A percentile compares a stretch with the other conserved stretches of the same genome.
phyloP scores from a whole-genome alignment of 768 basidiomycete species.

The Naganishia kalamii region DNA sequence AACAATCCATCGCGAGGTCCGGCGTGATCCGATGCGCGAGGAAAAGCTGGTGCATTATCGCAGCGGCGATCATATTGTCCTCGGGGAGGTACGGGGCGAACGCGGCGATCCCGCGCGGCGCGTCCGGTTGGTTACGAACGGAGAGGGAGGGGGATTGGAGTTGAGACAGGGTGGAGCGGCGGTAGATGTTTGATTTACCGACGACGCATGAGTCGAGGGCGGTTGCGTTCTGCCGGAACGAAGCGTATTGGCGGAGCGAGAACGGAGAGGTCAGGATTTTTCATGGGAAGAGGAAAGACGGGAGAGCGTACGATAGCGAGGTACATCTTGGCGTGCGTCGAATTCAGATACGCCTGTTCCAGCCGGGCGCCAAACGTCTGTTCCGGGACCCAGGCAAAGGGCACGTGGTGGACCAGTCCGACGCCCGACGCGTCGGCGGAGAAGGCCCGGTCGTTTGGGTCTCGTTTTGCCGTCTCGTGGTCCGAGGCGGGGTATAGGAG shows the following conservation, averaged over 20 bases:
- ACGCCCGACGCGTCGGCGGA: constrained; percentile 45
- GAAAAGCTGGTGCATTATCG: constrained; percentile 88
- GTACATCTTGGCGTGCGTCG: constrained; percentile 97
- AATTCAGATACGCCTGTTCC: constrained; percentile 92
- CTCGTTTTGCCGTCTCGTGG: no score
- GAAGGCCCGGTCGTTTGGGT: background rate
- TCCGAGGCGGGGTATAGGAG: background rate
- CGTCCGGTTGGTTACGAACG: constrained; percentile 32
- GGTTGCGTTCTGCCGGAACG: constrained; percentile 57
- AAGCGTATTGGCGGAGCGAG: background rate
- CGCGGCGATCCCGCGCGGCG: constrained; percentile 59
- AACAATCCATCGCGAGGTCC: constrained; percentile 80
- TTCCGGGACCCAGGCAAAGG: constrained; percentile 70
- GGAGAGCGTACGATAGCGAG: constrained; percentile 60
- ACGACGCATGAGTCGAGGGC: constrained; percentile 91
- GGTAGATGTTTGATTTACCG: constrained; percentile 91
- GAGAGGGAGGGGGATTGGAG: constrained; percentile 44
- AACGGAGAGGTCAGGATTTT: background rate
- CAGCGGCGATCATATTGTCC: constrained; percentile 92
- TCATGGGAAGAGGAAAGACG: background rate
- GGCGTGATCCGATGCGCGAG: constrained; percentile 81
- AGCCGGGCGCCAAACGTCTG: constrained; percentile 68
- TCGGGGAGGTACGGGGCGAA: constrained; percentile 90
- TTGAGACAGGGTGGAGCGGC: constrained; percentile 72
- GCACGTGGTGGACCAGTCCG: constrained; percentile 90